These are phyloP conservation scores for Nicotiana tabacum DNA, from an alignment of 257 asterid species.

Conservation along the genomic window DNA sequence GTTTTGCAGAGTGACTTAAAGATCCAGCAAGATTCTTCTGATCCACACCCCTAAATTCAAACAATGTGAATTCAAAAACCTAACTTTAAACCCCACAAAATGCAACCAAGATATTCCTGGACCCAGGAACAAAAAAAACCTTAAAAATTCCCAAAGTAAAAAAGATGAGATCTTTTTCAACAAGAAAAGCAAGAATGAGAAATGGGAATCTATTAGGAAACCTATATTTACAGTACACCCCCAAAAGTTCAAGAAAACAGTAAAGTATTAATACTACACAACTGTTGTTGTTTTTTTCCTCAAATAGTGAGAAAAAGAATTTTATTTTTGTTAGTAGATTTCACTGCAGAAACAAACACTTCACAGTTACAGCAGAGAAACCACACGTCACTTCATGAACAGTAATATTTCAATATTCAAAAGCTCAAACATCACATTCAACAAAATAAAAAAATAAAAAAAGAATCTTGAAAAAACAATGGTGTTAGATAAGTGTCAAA, in stretches of 20 bases:
- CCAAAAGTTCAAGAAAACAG: slow-evolving; percentile 27
- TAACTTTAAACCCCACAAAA: slow-evolving; percentile 31
- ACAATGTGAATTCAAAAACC: slow-evolving; percentile 17
- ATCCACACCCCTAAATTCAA: slow-evolving; percentile 22
- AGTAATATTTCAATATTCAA: slow-evolving; percentile 27
- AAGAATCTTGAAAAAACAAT: background rate
- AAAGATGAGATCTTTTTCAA: slow-evolving; percentile 6
- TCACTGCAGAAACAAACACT: background rate
- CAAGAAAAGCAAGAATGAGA: slow-evolving; percentile 26
- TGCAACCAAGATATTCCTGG: slow-evolving; percentile 18
- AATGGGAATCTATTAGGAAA: slow-evolving; percentile 17
- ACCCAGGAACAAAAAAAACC: slow-evolving; percentile 16
- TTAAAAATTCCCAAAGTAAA: slow-evolving; percentile 3
- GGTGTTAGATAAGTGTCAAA: background rate
- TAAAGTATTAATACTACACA: slow-evolving; percentile 14
- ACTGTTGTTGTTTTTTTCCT: background rate
- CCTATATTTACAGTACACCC: background rate
- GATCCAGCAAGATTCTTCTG: slow-evolving; percentile 16
- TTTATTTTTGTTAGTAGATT: background rate
- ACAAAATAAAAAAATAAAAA: background rate
- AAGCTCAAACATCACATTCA: slow-evolving; percentile 54
- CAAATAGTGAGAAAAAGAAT: slow-evolving; percentile 2
- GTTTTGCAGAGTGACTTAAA: slow-evolving; percentile 12
- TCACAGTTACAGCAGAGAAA: slow-evolving; percentile 1
- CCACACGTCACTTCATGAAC: slow-evolving; percentile 19